Conservation (phyloP, 495 filamentous ascomycete genomes). For the Penicillium argentinense region DNA sequence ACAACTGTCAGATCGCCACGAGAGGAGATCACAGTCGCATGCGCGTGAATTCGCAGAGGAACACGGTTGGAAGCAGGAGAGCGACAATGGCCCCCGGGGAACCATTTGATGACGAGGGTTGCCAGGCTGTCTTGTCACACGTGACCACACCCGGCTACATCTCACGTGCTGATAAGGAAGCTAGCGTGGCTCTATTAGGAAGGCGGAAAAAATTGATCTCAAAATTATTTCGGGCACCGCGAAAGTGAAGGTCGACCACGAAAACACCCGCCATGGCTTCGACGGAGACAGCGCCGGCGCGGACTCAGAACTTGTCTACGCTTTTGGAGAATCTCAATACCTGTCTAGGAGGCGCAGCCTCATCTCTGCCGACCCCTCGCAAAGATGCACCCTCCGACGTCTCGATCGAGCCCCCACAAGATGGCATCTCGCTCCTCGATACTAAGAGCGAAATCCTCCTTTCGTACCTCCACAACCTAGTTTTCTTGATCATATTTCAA, state of each 20-base stretch:
- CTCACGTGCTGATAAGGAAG: slow-evolving; percentile 42
- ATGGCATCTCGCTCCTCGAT: slow-evolving; percentile 92
- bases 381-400: slow-evolving; percentile 36
- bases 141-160: not conserved
- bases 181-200: not conserved
- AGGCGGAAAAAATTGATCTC: not conserved
- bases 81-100: not conserved
- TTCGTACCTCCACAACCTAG: slow-evolving; percentile 91
- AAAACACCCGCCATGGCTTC: slow-evolving; percentile 24
- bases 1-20: no score
- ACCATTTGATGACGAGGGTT: not conserved
- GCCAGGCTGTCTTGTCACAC: not conserved
- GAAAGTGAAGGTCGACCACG: no score
- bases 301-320: slow-evolving; percentile 41
- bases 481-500: slow-evolving; percentile 84
- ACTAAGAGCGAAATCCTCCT: slow-evolving; percentile 93
- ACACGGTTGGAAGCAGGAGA: not conserved
- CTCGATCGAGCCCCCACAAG: slow-evolving; percentile 62
- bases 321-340: slow-evolving; percentile 63
- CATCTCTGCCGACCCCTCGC: slow-evolving; percentile 57
- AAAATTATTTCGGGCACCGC: slow-evolving; percentile 1
- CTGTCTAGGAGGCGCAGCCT: slow-evolving; percentile 59
- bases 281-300: slow-evolving; percentile 20
- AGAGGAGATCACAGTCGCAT: no score
- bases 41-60: not conserved